phyloP scores from a whole-genome alignment of 257 asterid genomes.

The Buddleja alternifolia region DNA sequence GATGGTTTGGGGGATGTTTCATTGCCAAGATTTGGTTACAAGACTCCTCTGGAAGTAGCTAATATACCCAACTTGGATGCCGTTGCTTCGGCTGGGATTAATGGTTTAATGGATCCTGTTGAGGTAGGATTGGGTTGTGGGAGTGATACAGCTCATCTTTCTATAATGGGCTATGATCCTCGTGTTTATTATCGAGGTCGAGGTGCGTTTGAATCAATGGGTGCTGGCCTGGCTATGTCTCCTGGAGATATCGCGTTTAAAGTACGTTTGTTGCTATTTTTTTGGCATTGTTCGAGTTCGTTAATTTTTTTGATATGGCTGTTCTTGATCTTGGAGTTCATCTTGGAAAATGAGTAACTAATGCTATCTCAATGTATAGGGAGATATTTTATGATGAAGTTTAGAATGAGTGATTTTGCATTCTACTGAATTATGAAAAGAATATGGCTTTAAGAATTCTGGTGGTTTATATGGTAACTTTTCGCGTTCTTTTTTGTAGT shows the following conservation, averaged over 20 bases:
- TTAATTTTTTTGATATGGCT: background rate
- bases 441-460: background rate
- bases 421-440: background rate
- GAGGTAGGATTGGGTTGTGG: slow-evolving; percentile 96
- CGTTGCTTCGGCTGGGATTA: slow-evolving; percentile 85
- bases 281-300: background rate
- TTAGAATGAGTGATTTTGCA: background rate
- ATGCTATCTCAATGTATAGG: background rate
- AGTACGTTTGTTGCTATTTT: slow-evolving; percentile 39
- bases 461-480: background rate
- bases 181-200: slow-evolving; percentile 91
- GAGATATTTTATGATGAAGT: background rate
- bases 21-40: slow-evolving; percentile 71
- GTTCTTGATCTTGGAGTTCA: slow-evolving; percentile 2
- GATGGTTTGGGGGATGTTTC: slow-evolving; percentile 98
- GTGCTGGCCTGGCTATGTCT: slow-evolving; percentile 94
- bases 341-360: background rate
- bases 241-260: slow-evolving; percentile 98
- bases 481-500: background rate
- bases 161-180: slow-evolving; percentile 90
- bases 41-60: slow-evolving; percentile 83
- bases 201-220: slow-evolving; percentile 99
- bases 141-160: slow-evolving; percentile 97
- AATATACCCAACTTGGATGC: slow-evolving; percentile 74
- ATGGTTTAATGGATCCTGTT: slow-evolving; percentile 97